Percentiles rank a stretch among this genome's conserved stretches.
phyloP scores from a whole-genome alignment of 768 basidiomycete genomes.

The Leucocoprinus birnbaumii region DNA sequence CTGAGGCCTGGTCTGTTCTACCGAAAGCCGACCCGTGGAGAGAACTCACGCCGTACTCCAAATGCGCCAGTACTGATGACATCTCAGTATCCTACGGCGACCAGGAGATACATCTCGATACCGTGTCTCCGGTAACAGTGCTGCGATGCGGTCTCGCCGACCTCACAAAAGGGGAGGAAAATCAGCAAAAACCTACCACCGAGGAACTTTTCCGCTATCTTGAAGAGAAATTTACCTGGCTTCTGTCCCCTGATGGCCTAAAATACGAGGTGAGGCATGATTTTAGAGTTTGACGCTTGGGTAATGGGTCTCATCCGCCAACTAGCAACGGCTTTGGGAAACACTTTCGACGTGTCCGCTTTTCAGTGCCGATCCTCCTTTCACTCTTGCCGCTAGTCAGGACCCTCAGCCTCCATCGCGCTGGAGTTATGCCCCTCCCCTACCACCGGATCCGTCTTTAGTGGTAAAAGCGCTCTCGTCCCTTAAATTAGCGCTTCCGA shows the following conservation, averaged over 20 bases:
- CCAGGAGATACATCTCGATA: slow-evolving; percentile 24
- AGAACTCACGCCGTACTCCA: slow-evolving; percentile 42
- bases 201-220: slow-evolving; percentile 59
- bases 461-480: slow-evolving; percentile 32
- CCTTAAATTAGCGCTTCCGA: slow-evolving; percentile 36
- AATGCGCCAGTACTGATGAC: slow-evolving; percentile 45
- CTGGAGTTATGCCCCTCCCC: slow-evolving; percentile 40
- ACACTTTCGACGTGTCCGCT: slow-evolving; percentile 50
- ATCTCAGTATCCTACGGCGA: slow-evolving; percentile 28
- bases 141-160: slow-evolving; percentile 64
- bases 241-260: slow-evolving; percentile 47
- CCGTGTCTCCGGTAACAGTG: slow-evolving; percentile 49
- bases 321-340: slow-evolving; percentile 56
- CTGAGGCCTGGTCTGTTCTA: slow-evolving; percentile 51
- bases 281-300: background rate
- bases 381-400: slow-evolving; percentile 18
- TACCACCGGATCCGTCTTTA: slow-evolving; percentile 31
- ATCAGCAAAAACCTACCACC: slow-evolving; percentile 41
- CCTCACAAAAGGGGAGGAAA: slow-evolving; percentile 32
- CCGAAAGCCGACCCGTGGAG: slow-evolving; percentile 50
- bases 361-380: slow-evolving; percentile 38
- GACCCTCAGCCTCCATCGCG: slow-evolving; percentile 16
- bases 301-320: background rate
- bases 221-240: slow-evolving; percentile 57
- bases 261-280: slow-evolving; percentile 46